Evolutionary conservation across 306 rosid genomes (phyloP).

Genomic region (Herpetospermum pedunculosum): DNA sequence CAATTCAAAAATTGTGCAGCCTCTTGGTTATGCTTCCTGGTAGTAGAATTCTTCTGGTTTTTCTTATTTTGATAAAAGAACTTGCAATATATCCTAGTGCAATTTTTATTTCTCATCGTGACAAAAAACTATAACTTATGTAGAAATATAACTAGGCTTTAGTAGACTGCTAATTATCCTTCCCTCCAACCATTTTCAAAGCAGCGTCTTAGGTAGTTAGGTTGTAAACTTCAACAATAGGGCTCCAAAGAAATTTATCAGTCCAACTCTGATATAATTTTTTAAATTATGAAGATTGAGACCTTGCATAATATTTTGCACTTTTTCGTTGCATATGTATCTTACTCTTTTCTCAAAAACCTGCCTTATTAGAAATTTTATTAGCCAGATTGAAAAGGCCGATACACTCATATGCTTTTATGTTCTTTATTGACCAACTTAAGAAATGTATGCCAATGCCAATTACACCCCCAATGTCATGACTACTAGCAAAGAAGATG

Average conservation of each 20-base stretch:
- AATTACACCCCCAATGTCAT: neutral
- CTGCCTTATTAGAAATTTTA: neutral
- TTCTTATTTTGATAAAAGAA: neutral
- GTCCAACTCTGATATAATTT: neutral
- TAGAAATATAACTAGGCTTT: neutral
- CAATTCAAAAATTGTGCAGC: slow-evolving; percentile 62
- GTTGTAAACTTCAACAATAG: neutral
- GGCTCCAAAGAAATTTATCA: neutral
- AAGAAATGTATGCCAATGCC: neutral
- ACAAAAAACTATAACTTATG: neutral
- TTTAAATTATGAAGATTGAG: neutral
- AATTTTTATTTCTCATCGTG: neutral
- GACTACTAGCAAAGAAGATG: neutral
- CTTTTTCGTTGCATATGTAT: neutral
- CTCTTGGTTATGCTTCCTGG: slow-evolving; percentile 89
- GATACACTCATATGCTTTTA: neutral
- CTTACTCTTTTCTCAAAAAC: neutral
- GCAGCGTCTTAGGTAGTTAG: neutral
- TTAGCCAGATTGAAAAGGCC: neutral
- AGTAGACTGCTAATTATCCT: neutral
- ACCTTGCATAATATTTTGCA: neutral
- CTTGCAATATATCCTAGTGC: neutral
- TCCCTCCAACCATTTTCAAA: neutral
- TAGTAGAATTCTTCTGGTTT: slow-evolving; percentile 13
- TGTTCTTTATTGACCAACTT: neutral